Percentiles rank a stretch among this genome's conserved stretches.
Conservation (phyloP, 768 basidiomycete genomes). For the Lenzites betulinus region DNA sequence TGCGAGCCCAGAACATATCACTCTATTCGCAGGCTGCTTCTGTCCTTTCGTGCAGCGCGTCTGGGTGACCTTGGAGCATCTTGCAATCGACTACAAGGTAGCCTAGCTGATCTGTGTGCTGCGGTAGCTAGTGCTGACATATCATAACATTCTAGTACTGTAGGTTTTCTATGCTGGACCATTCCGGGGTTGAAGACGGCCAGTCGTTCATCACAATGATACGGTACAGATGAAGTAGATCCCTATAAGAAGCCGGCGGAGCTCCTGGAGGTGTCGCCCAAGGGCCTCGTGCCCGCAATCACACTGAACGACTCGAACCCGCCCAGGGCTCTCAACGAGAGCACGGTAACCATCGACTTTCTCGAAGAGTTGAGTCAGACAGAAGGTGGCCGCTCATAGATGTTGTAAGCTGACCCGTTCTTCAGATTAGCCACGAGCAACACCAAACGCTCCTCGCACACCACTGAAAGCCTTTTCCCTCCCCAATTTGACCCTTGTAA, state of each 20-base stretch:
- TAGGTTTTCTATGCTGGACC: slow-evolving; percentile 25
- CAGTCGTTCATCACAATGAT: not conserved
- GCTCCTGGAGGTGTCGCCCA: slow-evolving; percentile 79
- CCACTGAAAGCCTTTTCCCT: slow-evolving; percentile 52
- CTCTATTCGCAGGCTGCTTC: slow-evolving; percentile 72
- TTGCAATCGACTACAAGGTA: slow-evolving; percentile 72
- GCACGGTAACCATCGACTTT: slow-evolving; percentile 77
- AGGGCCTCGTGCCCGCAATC: slow-evolving; percentile 77
- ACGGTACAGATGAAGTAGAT: slow-evolving; percentile 67
- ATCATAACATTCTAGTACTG: slow-evolving; percentile 38
- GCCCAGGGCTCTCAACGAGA: slow-evolving; percentile 72
- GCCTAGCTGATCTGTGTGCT: slow-evolving; percentile 11
- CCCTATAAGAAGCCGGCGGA: slow-evolving; percentile 82
- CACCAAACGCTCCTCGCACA: slow-evolving; percentile 36
- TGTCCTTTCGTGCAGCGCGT: slow-evolving; percentile 84
- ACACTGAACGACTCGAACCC: slow-evolving; percentile 55
- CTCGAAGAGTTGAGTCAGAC: slow-evolving; percentile 60
- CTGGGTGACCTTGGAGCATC: slow-evolving; percentile 74
- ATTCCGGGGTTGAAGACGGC: not conserved
- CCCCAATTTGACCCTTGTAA: slow-evolving; percentile 59
- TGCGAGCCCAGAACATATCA: slow-evolving; percentile 50
- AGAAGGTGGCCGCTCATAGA: not conserved
- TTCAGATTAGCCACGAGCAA: slow-evolving; percentile 51
- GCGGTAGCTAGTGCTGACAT: not conserved
- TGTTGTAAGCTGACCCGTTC: not conserved